Conservation (phyloP, 2,329 filamentous ascomycete species). For the Catunica adiposa region DNA sequence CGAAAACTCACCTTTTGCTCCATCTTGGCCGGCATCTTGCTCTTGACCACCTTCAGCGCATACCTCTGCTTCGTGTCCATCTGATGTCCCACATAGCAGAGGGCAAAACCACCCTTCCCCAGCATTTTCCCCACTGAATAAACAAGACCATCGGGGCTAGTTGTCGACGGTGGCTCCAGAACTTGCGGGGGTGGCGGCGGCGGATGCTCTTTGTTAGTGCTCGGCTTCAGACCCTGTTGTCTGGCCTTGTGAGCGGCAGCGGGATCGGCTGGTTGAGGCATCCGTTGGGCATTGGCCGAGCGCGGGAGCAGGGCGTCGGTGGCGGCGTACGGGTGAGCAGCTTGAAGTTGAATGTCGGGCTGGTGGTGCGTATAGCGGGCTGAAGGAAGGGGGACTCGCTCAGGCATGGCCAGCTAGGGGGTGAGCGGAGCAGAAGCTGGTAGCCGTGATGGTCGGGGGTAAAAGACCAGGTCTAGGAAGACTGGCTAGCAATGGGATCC, state of each 20-base stretch:
- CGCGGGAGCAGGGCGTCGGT: slow-evolving; percentile 47
- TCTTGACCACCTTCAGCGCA: slow-evolving; percentile 71
- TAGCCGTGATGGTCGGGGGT: neutral
- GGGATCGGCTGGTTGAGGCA: slow-evolving; percentile 21
- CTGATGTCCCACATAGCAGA: slow-evolving; percentile 59
- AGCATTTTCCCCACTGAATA: slow-evolving; percentile 61
- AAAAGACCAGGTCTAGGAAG: neutral
- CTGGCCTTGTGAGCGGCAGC: slow-evolving; percentile 29
- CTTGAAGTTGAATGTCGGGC: neutral
- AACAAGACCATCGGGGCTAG: slow-evolving; percentile 51
- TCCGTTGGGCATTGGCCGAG: slow-evolving; percentile 45
- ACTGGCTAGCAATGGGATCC: neutral
- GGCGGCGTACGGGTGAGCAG: slow-evolving; percentile 1
- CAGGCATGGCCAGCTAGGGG: slow-evolving; percentile 9
- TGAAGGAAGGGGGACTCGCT: slow-evolving; percentile 13
- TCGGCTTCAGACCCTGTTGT: slow-evolving; percentile 31
- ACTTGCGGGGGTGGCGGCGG: slow-evolving; percentile 45
- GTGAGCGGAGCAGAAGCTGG: neutral
- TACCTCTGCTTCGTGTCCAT: slow-evolving; percentile 49
- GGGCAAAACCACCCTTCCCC: slow-evolving; percentile 68
- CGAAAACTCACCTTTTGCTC: slow-evolving; percentile 52
- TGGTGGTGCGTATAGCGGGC: slow-evolving; percentile 5
- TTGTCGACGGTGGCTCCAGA: slow-evolving; percentile 46
- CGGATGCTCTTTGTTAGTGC: slow-evolving; percentile 50
- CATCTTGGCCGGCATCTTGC: slow-evolving; percentile 67